Percentiles rank a stretch among this genome's conserved stretches.
These are phyloP conservation scores for Boechera divaricarpa DNA, from an alignment of 345 rosid genomes.

Conservation along the genomic window DNA sequence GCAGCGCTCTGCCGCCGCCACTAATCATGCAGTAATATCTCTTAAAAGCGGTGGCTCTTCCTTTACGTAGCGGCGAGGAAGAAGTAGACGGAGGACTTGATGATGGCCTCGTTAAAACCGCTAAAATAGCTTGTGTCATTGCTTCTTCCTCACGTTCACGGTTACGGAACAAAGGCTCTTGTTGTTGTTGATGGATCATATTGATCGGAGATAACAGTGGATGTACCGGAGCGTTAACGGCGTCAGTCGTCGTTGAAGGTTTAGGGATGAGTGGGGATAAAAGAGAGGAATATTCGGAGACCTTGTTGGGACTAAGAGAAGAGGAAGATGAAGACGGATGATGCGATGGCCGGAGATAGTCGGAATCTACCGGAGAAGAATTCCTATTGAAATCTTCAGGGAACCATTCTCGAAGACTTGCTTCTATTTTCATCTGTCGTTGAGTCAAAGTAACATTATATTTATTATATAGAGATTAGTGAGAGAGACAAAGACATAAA, in stretches of 20 bases:
- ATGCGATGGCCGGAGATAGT: constrained; percentile 41
- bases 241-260: constrained; percentile 38
- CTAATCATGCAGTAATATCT: constrained; percentile 18
- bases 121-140: constrained; percentile 70
- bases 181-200: constrained; percentile 47
- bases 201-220: constrained; percentile 35
- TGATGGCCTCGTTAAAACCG: constrained; percentile 58
- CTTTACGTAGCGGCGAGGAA: constrained; percentile 48
- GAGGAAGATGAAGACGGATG: constrained; percentile 75
- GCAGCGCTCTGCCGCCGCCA: constrained; percentile 4
- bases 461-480: not conserved
- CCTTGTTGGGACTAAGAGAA: constrained; percentile 56
- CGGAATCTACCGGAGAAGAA: constrained; percentile 47
- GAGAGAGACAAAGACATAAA: not conserved
- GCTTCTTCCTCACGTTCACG: constrained; percentile 57
- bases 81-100: constrained; percentile 63
- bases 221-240: constrained; percentile 23
- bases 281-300: constrained; percentile 60
- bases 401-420: constrained; percentile 59
- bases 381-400: constrained; percentile 57
- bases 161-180: constrained; percentile 50
- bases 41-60: constrained; percentile 40
- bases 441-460: constrained; percentile 17
- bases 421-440: constrained; percentile 61
- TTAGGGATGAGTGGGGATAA: constrained; percentile 50